phyloP scores from a whole-genome alignment of 768 basidiomycete genomes.

The Fibroporia radiculosa region DNA sequence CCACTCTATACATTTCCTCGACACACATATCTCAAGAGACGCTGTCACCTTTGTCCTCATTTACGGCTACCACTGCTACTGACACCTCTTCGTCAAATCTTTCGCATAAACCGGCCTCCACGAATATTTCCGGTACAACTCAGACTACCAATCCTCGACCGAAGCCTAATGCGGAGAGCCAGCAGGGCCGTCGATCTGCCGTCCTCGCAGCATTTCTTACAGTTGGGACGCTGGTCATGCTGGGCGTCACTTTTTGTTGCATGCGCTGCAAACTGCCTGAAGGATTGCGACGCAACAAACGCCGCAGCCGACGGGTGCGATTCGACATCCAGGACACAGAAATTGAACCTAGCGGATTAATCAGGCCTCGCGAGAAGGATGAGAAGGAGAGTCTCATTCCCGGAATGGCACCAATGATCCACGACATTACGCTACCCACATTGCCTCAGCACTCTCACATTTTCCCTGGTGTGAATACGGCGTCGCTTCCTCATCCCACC shows the following conservation, averaged over 20 bases:
- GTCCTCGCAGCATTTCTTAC: constrained; percentile 13
- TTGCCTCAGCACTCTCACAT: constrained; percentile 6
- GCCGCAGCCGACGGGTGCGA: not conserved
- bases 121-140: constrained; percentile 6
- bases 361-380: constrained; percentile 2
- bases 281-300: constrained; percentile 1
- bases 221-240: constrained; percentile 8
- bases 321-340: not conserved
- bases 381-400: constrained; percentile 7
- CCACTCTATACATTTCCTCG: not conserved
- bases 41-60: not conserved
- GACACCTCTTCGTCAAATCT: not conserved
- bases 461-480: constrained; percentile 2
- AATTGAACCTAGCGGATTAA: not conserved
- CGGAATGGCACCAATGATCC: not conserved
- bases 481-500: not conserved
- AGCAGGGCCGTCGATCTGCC: constrained; percentile 6
- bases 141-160: constrained; percentile 2
- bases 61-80: not conserved
- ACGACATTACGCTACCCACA: constrained; percentile 3
- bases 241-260: constrained; percentile 9
- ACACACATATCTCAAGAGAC: not conserved
- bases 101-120: constrained; percentile 2
- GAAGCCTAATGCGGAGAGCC: constrained; percentile 1
- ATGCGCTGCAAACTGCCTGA: constrained; percentile 12